A percentile compares a stretch with the other conserved stretches of the same genome.
Evolutionary conservation across 208 protist genomes (phyloP).

Genomic region (Acanthamoeba triangularis): DNA sequence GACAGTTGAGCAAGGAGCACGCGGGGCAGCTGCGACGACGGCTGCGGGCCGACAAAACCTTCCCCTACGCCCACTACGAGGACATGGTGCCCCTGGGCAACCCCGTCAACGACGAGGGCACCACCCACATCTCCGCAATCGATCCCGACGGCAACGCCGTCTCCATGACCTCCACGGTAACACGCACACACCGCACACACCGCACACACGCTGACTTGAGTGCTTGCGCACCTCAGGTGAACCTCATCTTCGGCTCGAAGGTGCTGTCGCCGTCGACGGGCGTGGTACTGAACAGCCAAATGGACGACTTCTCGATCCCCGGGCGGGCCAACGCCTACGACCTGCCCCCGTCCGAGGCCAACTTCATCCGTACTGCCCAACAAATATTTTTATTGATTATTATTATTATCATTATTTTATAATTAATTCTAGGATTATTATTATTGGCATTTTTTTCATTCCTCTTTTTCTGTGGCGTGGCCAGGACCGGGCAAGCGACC

Average conservation of each 20-base stretch:
- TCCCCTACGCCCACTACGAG: constrained; percentile 34
- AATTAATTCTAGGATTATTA: too few relatives aligned
- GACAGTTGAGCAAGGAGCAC: constrained; percentile 16
- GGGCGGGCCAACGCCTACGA: constrained; percentile 82
- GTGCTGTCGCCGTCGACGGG: constrained; percentile 80
- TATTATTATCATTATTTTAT: background rate
- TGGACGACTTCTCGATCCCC: constrained; percentile 68
- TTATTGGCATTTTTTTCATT: background rate
- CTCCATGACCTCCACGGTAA: constrained; percentile 82
- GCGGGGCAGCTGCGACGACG: background rate
- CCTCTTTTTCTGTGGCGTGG: background rate
- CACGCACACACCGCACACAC: background rate
- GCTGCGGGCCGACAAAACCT: background rate
- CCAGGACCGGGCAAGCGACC: constrained; percentile 86
- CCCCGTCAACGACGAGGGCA: constrained; percentile 76
- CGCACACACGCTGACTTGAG: background rate
- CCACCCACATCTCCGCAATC: constrained; percentile 85
- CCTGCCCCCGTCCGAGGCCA: constrained; percentile 83
- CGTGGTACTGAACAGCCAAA: constrained; percentile 86
- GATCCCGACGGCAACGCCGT: constrained; percentile 82
- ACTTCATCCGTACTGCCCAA: constrained; percentile 82
- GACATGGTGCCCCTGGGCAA: background rate
- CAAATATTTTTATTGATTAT: background rate
- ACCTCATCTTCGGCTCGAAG: constrained; percentile 86
- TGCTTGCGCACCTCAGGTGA: constrained; percentile 67